Evolutionary conservation across 2,329 filamentous ascomycete genomes (phyloP), one percentile per base, ranked within the genome.

Genomic region (Neonectria neomacrospora): DNA sequence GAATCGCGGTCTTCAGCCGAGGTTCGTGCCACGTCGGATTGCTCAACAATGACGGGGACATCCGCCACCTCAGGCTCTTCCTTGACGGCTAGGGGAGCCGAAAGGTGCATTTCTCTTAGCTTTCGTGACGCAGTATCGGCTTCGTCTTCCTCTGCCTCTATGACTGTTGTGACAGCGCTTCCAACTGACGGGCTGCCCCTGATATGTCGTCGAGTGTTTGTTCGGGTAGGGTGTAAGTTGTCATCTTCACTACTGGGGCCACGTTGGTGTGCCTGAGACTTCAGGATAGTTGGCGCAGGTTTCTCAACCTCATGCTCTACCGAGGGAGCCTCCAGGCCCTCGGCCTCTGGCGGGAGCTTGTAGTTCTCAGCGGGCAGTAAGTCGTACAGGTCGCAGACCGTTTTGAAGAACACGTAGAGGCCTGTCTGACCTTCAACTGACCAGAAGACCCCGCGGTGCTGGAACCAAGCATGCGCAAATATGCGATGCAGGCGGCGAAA

Each of bases 391-490:
- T 99, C 96, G 78, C 95, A 98, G 22, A 98, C 94, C 0, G 91
- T 96, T 84, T 97, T 98, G 85, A 98, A 99, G 74, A 99, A 91
- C 61, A 97, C 88, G 77, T 99, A 99, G 11, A 99, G 82, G 0
- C 96, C 96, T n/a, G 93, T 93, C 76, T 94, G 89, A 10, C 88
- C 88, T 80, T 99, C 96, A 1, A 98, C 91, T 42, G 92, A 89
- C 94, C 95, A 98, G 78, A 98, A 99, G 56, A 97, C 93, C 58
- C 91, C 91, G 48, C 94, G 88, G 78, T 99, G 96, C 80, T 97
- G 94, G 78, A 97, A 99, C 96, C 96, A 99, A 8, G 96, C 96
- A 77, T 99, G 96, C 50, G 96, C 96, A 76, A 98, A 99, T 79
- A 99, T 98, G 64, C 96, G 88, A 78, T 99, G 97, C 53, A 98